Conservation (phyloP, 306 rosid species). For the Castanea crenata region DNA sequence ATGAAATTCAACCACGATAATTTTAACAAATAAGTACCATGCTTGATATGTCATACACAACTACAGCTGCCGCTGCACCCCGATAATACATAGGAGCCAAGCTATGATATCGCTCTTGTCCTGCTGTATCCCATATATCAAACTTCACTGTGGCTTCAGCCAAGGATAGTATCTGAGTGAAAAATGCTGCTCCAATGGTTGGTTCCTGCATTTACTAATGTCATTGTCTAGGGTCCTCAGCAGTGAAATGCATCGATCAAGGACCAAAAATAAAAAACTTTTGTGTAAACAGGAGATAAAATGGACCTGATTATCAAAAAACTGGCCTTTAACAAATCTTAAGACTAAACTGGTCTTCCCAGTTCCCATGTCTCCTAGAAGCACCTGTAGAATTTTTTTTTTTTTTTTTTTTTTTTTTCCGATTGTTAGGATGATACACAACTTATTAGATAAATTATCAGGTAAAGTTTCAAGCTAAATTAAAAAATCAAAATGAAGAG, state of each 20-base stretch:
- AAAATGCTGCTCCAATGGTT: constrained; percentile 91
- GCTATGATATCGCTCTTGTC: constrained; percentile 90
- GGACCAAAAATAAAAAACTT: constrained; percentile 1
- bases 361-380: constrained; percentile 59
- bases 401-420: no score
- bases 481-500: not conserved
- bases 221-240: constrained; percentile 9
- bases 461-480: not conserved
- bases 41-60: constrained; percentile 74
- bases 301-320: constrained; percentile 62
- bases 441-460: not conserved
- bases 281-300: not conserved
- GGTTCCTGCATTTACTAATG: constrained; percentile 58
- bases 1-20: not conserved
- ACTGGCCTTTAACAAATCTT: constrained; percentile 83
- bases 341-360: constrained; percentile 69
- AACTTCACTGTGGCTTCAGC: constrained; percentile 85
- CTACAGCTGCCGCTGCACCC: constrained; percentile 89
- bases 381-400: constrained; percentile 25
- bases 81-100: constrained; percentile 95
- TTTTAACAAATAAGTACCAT: constrained; percentile 35
- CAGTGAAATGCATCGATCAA: not conserved
- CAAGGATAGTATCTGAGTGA: constrained; percentile 77
- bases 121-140: constrained; percentile 97
- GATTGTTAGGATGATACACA: not conserved